Percentiles rank a stretch among this genome's conserved stretches.
Evolutionary conservation across 73 alveolate genomes (phyloP).

Genomic region (Paramecium primaurelia): DNA sequence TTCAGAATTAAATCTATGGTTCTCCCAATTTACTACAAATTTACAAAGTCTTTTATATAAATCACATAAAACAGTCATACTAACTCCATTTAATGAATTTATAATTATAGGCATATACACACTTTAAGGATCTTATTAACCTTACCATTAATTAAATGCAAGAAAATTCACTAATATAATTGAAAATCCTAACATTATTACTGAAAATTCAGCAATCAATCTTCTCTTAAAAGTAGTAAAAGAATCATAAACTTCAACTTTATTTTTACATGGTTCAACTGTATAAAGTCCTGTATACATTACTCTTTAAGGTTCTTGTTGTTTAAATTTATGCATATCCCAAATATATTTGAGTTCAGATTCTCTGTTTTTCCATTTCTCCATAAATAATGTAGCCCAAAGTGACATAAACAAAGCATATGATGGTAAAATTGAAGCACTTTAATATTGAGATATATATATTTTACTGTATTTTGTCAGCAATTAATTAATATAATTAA

Average conservation of each 20-base stretch:
- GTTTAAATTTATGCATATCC: slow-evolving; percentile 16
- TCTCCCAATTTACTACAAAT: neutral
- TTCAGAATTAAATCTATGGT: neutral
- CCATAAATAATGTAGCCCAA: slow-evolving; percentile 31
- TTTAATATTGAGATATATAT: neutral
- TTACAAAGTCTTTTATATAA: neutral
- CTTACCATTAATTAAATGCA: slow-evolving; percentile 4
- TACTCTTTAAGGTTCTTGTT: neutral
- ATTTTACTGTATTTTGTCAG: neutral
- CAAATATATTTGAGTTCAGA: neutral
- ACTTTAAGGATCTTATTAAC: neutral
- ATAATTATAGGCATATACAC: slow-evolving; percentile 6
- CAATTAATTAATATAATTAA: neutral
- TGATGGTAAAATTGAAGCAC: neutral
- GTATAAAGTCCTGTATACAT: slow-evolving; percentile 2
- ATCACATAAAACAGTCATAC: slow-evolving; percentile 39
- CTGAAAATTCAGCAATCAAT: neutral
- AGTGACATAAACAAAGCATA: slow-evolving; percentile 18
- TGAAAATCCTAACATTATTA: neutral
- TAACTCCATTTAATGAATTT: slow-evolving; percentile 15
- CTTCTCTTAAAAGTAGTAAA: slow-evolving; percentile 11
- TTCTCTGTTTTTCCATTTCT: slow-evolving; percentile 39
- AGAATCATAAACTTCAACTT: neutral
- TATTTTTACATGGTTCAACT: neutral
- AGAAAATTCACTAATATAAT: neutral